phyloP scores from a whole-genome alignment of 768 basidiomycete species.

The Fomitopsis pulvina region DNA sequence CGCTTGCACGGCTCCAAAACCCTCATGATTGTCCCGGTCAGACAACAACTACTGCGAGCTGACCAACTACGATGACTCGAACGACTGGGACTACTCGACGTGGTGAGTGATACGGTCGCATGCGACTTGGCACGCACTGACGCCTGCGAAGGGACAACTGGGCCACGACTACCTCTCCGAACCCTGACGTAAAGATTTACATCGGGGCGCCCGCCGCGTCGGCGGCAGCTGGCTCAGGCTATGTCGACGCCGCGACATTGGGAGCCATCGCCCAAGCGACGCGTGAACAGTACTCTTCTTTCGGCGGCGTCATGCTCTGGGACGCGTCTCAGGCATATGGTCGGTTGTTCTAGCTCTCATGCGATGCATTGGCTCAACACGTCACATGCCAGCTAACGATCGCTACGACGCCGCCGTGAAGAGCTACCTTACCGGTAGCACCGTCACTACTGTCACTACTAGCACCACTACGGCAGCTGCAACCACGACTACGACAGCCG shows the following conservation, averaged over 20 bases:
- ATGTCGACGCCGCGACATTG: slow-evolving; percentile 42
- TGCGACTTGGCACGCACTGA: neutral
- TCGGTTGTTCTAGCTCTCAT: neutral
- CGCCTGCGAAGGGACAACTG: slow-evolving; percentile 46
- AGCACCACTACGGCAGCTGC: slow-evolving; percentile 1
- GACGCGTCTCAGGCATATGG: slow-evolving; percentile 26
- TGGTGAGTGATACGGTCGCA: slow-evolving; percentile 34
- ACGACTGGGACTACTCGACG: slow-evolving; percentile 46
- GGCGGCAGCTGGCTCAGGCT: slow-evolving; percentile 54
- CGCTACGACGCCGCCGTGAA: slow-evolving; percentile 21
- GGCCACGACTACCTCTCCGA: slow-evolving; percentile 52
- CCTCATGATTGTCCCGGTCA: slow-evolving; percentile 1
- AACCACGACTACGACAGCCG: slow-evolving; percentile 1
- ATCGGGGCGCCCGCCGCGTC: slow-evolving; percentile 58
- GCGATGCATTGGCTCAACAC: neutral
- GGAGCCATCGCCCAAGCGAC: slow-evolving; percentile 41
- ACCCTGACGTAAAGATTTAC: slow-evolving; percentile 57
- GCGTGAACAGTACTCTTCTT: slow-evolving; percentile 53
- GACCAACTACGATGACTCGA: slow-evolving; percentile 36
- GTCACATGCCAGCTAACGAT: slow-evolving; percentile 15
- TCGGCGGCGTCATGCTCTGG: slow-evolving; percentile 52
- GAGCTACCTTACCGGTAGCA: slow-evolving; percentile 14
- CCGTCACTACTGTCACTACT: slow-evolving; percentile 1
- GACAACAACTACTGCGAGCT: slow-evolving; percentile 58
- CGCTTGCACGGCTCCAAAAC: neutral